Conservation (phyloP, 1,139 yeast species). For the Blastobotrys raffinosifermentans region DNA sequence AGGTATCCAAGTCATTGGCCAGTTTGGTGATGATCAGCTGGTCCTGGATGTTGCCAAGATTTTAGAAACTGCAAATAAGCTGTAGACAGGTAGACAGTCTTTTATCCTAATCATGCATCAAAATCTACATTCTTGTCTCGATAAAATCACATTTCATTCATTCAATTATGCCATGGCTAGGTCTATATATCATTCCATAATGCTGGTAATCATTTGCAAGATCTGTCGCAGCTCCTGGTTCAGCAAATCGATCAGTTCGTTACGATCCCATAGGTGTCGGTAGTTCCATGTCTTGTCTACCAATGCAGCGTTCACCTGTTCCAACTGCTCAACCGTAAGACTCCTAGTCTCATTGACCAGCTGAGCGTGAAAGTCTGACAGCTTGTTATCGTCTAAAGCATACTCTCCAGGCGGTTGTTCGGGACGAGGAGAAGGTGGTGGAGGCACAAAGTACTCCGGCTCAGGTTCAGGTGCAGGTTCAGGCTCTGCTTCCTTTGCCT, state of each 20-base stretch:
- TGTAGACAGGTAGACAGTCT: neutral
- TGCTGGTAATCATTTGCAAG: constrained; percentile 8
- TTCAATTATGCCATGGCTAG: no score
- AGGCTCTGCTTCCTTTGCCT: constrained; percentile 6
- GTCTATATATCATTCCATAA: constrained; percentile 9
- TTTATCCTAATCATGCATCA: neutral
- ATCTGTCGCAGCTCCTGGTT: constrained; percentile 15
- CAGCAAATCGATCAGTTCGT: constrained; percentile 26
- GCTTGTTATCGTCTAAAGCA: constrained; percentile 31
- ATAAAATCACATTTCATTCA: no score
- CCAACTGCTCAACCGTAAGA: constrained; percentile 64
- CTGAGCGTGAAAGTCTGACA: constrained; percentile 27
- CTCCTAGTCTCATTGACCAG: constrained; percentile 42
- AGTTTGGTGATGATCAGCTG: constrained; percentile 69
- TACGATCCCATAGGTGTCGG: constrained; percentile 63
- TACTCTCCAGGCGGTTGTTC: constrained; percentile 18
- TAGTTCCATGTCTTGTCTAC: constrained; percentile 73
- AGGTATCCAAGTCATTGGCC: constrained; percentile 78
- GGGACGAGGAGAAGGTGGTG: constrained; percentile 4
- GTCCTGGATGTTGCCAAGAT: constrained; percentile 44
- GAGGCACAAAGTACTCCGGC: constrained; percentile 4
- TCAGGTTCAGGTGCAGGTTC: constrained; percentile 12
- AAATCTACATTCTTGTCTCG: neutral
- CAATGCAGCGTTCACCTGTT: constrained; percentile 63
- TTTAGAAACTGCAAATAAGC: constrained; percentile 15